Percentiles rank a stretch among this genome's conserved stretches.
Evolutionary conservation across 495 filamentous ascomycete species (phyloP).

Genomic region (Tuber aestivum): DNA sequence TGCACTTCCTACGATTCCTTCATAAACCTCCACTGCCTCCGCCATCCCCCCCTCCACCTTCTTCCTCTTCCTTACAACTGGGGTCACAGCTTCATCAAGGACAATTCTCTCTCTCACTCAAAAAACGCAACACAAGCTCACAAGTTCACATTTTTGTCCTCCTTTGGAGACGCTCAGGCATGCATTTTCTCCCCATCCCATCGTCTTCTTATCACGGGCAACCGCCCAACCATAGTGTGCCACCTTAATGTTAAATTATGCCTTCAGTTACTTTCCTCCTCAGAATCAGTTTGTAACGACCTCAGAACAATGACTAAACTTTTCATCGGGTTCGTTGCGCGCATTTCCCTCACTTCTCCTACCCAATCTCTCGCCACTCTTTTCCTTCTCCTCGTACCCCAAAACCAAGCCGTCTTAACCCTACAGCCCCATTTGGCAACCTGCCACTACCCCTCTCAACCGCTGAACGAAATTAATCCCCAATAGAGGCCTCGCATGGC

Average conservation of each 20-base stretch:
- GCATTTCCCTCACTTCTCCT: constrained; percentile 11
- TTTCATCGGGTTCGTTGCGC: constrained; percentile 71
- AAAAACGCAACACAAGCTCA: constrained; percentile 19
- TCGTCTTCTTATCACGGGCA: constrained; percentile 40
- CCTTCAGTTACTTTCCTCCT: constrained; percentile 44
- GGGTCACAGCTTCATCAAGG: constrained; percentile 9
- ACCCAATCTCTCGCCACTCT: background rate
- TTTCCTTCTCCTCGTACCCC: background rate
- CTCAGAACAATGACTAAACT: constrained; percentile 70
- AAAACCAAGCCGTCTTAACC: background rate
- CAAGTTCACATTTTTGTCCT: constrained; percentile 30
- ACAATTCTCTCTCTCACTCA: constrained; percentile 22
- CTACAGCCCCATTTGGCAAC: background rate
- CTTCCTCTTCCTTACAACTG: constrained; percentile 14
- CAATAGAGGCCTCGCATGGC: constrained; percentile 88
- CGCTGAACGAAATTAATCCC: constrained; percentile 1
- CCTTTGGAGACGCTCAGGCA: constrained; percentile 42
- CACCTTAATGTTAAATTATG: constrained; percentile 44
- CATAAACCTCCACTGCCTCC: constrained; percentile 11
- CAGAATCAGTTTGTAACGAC: constrained; percentile 34
- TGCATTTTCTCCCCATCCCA: constrained; percentile 36
- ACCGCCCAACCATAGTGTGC: constrained; percentile 41
- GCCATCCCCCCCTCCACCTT: constrained; percentile 19
- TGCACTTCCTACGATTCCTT: constrained; percentile 8
- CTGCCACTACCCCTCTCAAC: constrained; percentile 36